Evolutionary conservation across 176 grass and related monocot species (phyloP).

Genomic region (Phoenix dactylifera): DNA sequence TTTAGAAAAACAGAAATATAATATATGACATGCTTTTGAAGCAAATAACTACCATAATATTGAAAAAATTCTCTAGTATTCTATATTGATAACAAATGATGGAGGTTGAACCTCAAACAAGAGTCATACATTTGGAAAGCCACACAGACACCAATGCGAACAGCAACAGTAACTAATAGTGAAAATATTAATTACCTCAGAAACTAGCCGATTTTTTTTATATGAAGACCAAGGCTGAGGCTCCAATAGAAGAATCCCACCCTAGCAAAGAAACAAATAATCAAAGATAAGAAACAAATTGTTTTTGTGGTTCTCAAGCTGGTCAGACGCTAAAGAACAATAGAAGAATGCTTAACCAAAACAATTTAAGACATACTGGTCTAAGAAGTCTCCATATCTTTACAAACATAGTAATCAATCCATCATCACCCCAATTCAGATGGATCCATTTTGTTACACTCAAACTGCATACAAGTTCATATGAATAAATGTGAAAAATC

Average conservation of each 20-base stretch:
- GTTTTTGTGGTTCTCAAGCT: background rate
- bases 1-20: too few species aligned
- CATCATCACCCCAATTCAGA: conserved; percentile 95
- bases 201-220: conserved; percentile 61
- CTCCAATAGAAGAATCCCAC: conserved; percentile 83
- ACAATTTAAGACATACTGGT: conserved; percentile 43
- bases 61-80: too few species aligned
- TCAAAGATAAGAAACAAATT: background rate
- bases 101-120: background rate
- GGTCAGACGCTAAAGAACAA: background rate
- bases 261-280: conserved; percentile 44
- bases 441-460: conserved; percentile 99
- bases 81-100: background rate
- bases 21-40: too few species aligned
- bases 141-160: background rate
- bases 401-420: conserved; percentile 67
- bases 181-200: conserved; percentile 39
- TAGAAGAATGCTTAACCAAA: conserved; percentile 5
- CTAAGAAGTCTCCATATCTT: conserved; percentile 92
- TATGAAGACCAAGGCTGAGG: conserved; percentile 94
- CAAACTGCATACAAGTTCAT: conserved; percentile 47
- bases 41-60: too few species aligned
- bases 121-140: background rate
- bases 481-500: too few species aligned
- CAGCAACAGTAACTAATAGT: background rate